Conservation (phyloP, 768 basidiomycete genomes). For the Suillus fuscotomentosus region DNA sequence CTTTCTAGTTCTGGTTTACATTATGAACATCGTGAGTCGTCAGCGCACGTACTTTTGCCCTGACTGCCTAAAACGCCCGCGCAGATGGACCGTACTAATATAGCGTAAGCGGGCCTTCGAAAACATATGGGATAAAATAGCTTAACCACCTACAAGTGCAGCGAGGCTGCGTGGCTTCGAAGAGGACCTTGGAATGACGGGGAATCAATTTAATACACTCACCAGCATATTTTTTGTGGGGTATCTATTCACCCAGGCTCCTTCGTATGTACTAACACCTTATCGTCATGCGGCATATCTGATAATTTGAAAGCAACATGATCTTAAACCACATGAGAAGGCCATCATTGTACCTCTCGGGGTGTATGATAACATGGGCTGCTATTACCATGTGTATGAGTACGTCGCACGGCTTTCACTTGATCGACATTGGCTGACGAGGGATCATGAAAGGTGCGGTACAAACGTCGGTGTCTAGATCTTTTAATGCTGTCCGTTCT, state of each 20-base stretch:
- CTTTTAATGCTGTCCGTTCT: neutral
- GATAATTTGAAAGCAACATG: conserved; percentile 52
- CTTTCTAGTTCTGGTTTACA: conserved; percentile 45
- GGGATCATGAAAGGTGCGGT: conserved; percentile 30
- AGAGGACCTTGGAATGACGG: conserved; percentile 59
- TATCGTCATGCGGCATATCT: neutral
- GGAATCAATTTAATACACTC: conserved; percentile 64
- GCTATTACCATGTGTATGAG: conserved; percentile 53
- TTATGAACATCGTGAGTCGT: conserved; percentile 43
- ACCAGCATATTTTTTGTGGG: conserved; percentile 67
- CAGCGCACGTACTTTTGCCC: neutral
- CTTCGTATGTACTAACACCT: conserved; percentile 46
- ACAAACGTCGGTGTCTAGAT: conserved; percentile 15
- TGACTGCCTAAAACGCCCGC: conserved; percentile 3
- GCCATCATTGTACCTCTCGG: conserved; percentile 65
- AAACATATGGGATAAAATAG: neutral
- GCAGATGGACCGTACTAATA: conserved; percentile 69
- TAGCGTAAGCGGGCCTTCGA: conserved; percentile 38
- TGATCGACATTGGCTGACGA: conserved; percentile 1
- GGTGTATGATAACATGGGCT: conserved; percentile 69
- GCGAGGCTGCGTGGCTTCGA: conserved; percentile 71
- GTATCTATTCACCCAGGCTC: conserved; percentile 74
- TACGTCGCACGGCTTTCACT: conserved; percentile 14
- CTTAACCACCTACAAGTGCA: conserved; percentile 40
- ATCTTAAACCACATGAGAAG: conserved; percentile 60